A percentile compares a stretch with the other conserved stretches of the same genome.
Conservation (phyloP, 108 stramenopile species). For the Cyclotella cryptica region DNA sequence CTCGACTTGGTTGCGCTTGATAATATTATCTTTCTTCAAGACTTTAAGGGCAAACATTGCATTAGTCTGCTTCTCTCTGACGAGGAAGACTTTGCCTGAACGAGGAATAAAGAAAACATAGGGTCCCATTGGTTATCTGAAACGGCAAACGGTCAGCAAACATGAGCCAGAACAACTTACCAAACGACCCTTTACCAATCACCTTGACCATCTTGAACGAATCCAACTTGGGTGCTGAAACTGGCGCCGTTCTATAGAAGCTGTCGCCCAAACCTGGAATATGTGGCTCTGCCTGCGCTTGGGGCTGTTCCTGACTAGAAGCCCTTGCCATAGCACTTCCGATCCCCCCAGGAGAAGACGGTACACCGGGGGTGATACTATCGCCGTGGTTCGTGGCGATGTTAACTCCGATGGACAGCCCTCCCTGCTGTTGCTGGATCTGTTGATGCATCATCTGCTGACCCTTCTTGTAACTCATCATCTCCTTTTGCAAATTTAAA, state of each 20-base stretch:
- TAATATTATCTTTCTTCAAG: conserved; percentile 95
- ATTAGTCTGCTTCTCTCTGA: conserved; percentile 77
- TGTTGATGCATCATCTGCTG: conserved; percentile 34
- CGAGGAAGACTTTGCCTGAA: conserved; percentile 91
- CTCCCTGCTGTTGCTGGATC: conserved; percentile 28
- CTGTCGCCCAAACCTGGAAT: conserved; percentile 62
- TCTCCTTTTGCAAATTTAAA: conserved; percentile 76
- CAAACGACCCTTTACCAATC: conserved; percentile 95
- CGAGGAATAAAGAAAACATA: background rate
- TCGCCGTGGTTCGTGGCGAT: background rate
- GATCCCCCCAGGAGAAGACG: conserved; percentile 66
- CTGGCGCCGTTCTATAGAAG: conserved; percentile 65
- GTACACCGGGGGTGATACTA: background rate
- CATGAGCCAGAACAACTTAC: conserved; percentile 57
- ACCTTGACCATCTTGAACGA: conserved; percentile 91
- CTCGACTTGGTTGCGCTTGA: conserved; percentile 97
- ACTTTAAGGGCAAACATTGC: conserved; percentile 95
- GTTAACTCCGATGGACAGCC: conserved; percentile 7
- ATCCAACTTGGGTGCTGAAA: conserved; percentile 82
- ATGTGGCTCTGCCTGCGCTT: conserved; percentile 21
- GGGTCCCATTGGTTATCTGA: background rate
- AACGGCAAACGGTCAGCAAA: background rate
- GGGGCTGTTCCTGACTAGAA: conserved; percentile 4
- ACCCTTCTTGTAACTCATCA: conserved; percentile 35
- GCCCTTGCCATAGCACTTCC: conserved; percentile 80